Conservation (phyloP, 306 rosid species). For the Prunus armeniaca region DNA sequence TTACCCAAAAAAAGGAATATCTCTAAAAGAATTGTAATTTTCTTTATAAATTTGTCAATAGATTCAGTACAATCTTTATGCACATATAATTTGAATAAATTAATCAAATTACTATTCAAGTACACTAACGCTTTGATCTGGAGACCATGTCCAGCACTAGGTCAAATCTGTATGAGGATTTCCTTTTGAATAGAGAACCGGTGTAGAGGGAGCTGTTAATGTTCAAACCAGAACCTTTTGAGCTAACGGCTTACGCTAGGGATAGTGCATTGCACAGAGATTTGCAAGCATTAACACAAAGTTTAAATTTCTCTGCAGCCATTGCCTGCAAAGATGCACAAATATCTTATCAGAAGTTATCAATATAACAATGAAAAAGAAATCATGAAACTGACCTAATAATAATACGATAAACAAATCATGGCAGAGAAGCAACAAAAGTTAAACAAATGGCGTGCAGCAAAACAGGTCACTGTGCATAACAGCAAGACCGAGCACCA, state of each 20-base stretch:
- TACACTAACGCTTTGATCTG: too few relatives aligned
- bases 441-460: not conserved
- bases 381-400: not conserved
- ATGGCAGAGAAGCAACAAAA: not conserved
- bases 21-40: too few relatives aligned
- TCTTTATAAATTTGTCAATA: too few relatives aligned
- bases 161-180: too few relatives aligned
- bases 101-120: too few relatives aligned
- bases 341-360: not conserved
- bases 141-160: too few relatives aligned
- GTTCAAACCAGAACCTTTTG: conserved; percentile 1
- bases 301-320: conserved; percentile 84
- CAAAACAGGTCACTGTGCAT: not conserved
- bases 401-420: not conserved
- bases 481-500: not conserved
- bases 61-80: too few relatives aligned
- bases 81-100: too few relatives aligned
- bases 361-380: not conserved
- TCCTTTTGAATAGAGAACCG: too few relatives aligned
- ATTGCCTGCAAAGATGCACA: conserved; percentile 44
- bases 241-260: conserved; percentile 32
- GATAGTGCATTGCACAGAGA: conserved; percentile 67
- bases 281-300: conserved; percentile 70
- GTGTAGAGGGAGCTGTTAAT: too few relatives aligned
- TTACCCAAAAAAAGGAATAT: too few relatives aligned